A percentile compares a stretch with the other conserved stretches of the same genome.
Conservation (phyloP, 2,329 filamentous ascomycete species). For the Lasiodiplodia theobromae region DNA sequence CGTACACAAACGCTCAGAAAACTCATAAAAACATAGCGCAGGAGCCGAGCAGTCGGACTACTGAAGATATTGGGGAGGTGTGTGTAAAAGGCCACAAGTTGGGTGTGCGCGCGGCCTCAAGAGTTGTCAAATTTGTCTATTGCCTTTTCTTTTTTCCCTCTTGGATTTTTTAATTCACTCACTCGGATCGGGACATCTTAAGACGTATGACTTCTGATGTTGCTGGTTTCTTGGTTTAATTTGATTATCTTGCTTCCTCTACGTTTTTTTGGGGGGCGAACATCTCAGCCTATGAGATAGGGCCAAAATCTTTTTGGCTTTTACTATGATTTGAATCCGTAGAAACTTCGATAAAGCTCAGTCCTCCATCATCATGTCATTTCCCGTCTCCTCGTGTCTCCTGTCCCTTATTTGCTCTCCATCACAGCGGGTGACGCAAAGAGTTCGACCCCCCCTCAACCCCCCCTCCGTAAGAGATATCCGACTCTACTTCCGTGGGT, state of each 20-base stretch:
- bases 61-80: conserved; percentile 6
- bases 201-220: conserved; percentile 4
- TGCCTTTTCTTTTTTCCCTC: background rate
- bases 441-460: no score
- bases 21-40: conserved; percentile 16
- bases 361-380: background rate
- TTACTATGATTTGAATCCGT: background rate
- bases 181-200: background rate
- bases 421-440: background rate
- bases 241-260: background rate
- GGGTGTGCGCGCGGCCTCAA: background rate
- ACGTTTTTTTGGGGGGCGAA: background rate
- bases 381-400: background rate
- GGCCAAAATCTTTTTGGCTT: background rate
- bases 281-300: no score
- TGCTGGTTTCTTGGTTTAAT: background rate
- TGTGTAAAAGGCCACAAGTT: background rate
- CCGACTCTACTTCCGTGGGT: no score
- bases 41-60: conserved; percentile 3
- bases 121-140: conserved; percentile 19
- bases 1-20: conserved; percentile 20
- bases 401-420: background rate
- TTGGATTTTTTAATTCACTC: conserved; percentile 9
- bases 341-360: background rate
- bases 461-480: no score